These are phyloP conservation scores for Eucalyptus sp. DNA, from an alignment of 345 rosid genomes.

Conservation along the genomic window DNA sequence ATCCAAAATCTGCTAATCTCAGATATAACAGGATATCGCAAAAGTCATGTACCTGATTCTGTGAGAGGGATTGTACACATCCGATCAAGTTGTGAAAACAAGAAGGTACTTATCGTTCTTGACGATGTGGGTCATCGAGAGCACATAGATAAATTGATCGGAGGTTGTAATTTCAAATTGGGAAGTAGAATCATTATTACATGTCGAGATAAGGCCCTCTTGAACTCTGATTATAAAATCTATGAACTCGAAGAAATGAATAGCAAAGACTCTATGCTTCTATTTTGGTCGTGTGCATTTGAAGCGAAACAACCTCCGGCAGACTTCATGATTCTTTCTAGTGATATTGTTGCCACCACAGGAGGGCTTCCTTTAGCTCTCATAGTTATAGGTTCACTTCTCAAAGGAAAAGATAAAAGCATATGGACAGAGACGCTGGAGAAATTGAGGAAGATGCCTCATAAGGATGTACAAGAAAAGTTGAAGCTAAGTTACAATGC, in stretches of 20 bases:
- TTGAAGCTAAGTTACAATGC: not conserved
- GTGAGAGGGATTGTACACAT: not conserved
- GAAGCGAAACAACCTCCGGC: not conserved
- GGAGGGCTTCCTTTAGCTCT: conserved; percentile 3
- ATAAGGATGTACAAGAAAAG: not conserved
- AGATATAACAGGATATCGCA: rapidly evolving
- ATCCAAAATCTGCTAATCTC: not conserved
- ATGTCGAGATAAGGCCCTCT: not conserved
- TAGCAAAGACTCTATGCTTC: rapidly evolving
- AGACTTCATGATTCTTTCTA: not conserved
- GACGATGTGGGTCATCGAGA: not conserved
- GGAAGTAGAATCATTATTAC: not conserved
- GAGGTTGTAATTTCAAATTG: not conserved
- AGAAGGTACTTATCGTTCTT: not conserved
- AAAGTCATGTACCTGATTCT: not conserved
- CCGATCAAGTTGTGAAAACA: not conserved
- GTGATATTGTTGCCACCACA: not conserved
- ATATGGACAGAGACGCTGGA: not conserved
- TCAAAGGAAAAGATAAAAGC: not conserved
- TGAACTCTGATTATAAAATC: rapidly evolving
- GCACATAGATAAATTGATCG: not conserved
- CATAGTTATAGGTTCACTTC: rapidly evolving
- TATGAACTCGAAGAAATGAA: not conserved
- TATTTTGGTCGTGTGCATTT: conserved; percentile 1
- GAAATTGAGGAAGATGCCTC: not conserved